Evolutionary conservation across 2,329 filamentous ascomycete species (phyloP).

Genomic region (Fusarium sp.): DNA sequence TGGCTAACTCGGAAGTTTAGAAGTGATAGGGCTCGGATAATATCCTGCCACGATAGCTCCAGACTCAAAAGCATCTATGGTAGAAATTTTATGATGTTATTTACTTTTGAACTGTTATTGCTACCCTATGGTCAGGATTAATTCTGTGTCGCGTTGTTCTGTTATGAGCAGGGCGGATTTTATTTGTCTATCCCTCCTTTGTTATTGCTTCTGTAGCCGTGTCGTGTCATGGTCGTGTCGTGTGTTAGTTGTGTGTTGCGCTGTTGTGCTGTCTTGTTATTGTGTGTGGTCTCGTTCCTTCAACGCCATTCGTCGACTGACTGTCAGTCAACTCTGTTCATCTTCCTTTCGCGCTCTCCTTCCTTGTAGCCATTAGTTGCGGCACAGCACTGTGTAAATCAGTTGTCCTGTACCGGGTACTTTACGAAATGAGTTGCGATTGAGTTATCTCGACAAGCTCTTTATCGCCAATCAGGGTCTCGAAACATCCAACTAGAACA

Average conservation of each 20-base stretch:
- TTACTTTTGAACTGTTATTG: slow-evolving; percentile 5
- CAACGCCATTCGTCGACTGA: slow-evolving; percentile 33
- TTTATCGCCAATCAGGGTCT: slow-evolving; percentile 28
- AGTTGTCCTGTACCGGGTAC: slow-evolving; percentile 35
- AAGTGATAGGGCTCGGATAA: neutral
- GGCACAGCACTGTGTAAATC: slow-evolving; percentile 44
- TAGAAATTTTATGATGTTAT: neutral
- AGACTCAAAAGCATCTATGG: neutral
- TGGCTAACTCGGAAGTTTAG: slow-evolving; percentile 15
- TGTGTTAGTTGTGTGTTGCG: slow-evolving; percentile 44
- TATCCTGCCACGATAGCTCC: slow-evolving; percentile 4
- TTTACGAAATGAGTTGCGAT: slow-evolving; percentile 17
- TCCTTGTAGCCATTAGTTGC: slow-evolving; percentile 40
- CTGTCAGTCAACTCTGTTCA: slow-evolving; percentile 25
- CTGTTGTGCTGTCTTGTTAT: slow-evolving; percentile 43
- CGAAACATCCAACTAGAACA: slow-evolving; percentile 27
- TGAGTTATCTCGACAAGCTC: slow-evolving; percentile 20
- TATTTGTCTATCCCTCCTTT: slow-evolving; percentile 29
- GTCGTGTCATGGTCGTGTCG: slow-evolving; percentile 44
- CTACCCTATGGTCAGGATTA: slow-evolving; percentile 28
- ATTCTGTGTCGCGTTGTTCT: slow-evolving; percentile 37
- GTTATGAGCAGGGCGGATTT: slow-evolving; percentile 29
- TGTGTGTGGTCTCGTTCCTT: slow-evolving; percentile 40
- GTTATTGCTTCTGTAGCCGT: slow-evolving; percentile 37
- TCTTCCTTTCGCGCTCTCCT: slow-evolving; percentile 35